Percentiles rank a stretch among this genome's conserved stretches.
phyloP scores from a whole-genome alignment of 306 rosid genomes.

The Trifolium dubium region DNA sequence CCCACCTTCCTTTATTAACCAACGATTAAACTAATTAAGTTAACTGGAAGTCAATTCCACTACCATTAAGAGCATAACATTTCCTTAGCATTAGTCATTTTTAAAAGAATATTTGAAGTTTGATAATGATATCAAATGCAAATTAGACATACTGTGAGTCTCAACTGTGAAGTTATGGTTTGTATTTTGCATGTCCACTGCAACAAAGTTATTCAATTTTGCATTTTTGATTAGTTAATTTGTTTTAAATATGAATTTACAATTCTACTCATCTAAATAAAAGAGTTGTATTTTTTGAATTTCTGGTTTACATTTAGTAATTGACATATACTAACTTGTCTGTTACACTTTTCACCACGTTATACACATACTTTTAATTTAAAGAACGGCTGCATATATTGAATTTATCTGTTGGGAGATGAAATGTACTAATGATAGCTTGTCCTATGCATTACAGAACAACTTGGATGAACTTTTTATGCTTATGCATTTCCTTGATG shows the following conservation, averaged over 20 bases:
- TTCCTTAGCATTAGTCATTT: conserved; percentile 2
- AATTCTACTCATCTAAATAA: neutral
- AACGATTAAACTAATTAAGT: neutral
- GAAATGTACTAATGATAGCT: conserved; percentile 42
- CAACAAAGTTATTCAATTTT: neutral
- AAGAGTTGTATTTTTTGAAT: conserved; percentile 5
- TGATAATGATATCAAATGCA: conserved; percentile 13
- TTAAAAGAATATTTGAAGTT: conserved; percentile 23
- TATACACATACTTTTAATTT: conserved; percentile 22
- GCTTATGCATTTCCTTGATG: conserved; percentile 99
- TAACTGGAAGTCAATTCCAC: conserved; percentile 25
- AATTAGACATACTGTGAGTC: conserved; percentile 11
- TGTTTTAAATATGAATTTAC: conserved; percentile 15
- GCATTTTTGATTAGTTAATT: conserved; percentile 23
- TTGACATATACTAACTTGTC: conserved; percentile 38
- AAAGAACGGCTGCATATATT: conserved; percentile 28
- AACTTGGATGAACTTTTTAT: conserved; percentile 96
- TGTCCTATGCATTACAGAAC: conserved; percentile 70
- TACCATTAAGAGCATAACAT: conserved; percentile 4
- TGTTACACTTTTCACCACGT: conserved; percentile 47
- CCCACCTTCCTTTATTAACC: conserved; percentile 28
- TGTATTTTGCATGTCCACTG: conserved; percentile 9
- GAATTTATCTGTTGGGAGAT: conserved; percentile 42
- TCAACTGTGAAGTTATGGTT: neutral
- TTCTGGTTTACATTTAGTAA: conserved; percentile 34